These are phyloP conservation scores for Botryosphaeria agaves DNA, from an alignment of 2,329 filamentous ascomycete genomes.

Conservation along the genomic window DNA sequence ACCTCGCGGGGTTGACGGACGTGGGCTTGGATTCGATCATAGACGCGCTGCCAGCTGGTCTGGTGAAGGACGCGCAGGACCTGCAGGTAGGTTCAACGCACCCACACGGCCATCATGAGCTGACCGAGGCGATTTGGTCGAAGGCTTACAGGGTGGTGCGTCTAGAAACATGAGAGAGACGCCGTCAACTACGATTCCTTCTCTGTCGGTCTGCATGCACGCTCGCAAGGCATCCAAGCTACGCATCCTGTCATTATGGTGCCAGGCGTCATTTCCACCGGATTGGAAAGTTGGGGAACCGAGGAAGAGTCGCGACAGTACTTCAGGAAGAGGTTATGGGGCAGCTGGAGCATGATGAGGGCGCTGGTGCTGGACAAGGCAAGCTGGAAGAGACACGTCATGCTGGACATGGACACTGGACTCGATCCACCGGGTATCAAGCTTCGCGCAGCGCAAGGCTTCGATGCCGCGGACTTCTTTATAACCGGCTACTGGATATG, in stretches of 20 bases:
- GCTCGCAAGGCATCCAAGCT: constrained; percentile 61
- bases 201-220: constrained; percentile 69
- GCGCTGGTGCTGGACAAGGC: constrained; percentile 87
- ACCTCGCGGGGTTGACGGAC: constrained; percentile 53
- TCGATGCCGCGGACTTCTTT: constrained; percentile 95
- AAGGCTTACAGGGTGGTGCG: constrained; percentile 10
- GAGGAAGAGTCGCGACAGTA: constrained; percentile 71
- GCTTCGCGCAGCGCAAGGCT: constrained; percentile 82
- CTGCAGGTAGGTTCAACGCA: constrained; percentile 44
- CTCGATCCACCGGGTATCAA: constrained; percentile 84
- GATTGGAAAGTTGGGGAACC: constrained; percentile 92
- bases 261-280: constrained; percentile 92
- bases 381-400: constrained; percentile 88
- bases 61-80: constrained; percentile 73
- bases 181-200: constrained; percentile 88
- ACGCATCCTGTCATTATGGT: constrained; percentile 92
- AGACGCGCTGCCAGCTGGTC: constrained; percentile 72
- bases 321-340: constrained; percentile 89
- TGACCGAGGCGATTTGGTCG: constrained; percentile 1
- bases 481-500: constrained; percentile 90
- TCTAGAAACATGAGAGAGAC: constrained; percentile 68
- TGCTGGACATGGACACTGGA: constrained; percentile 84
- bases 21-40: constrained; percentile 71
- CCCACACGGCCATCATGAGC: constrained; percentile 6
- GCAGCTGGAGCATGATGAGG: constrained; percentile 98